A percentile compares a stretch with the other conserved stretches of the same genome.
phyloP scores from a whole-genome alignment of 2,329 filamentous ascomycete genomes.

The Ascochyta rabiei region DNA sequence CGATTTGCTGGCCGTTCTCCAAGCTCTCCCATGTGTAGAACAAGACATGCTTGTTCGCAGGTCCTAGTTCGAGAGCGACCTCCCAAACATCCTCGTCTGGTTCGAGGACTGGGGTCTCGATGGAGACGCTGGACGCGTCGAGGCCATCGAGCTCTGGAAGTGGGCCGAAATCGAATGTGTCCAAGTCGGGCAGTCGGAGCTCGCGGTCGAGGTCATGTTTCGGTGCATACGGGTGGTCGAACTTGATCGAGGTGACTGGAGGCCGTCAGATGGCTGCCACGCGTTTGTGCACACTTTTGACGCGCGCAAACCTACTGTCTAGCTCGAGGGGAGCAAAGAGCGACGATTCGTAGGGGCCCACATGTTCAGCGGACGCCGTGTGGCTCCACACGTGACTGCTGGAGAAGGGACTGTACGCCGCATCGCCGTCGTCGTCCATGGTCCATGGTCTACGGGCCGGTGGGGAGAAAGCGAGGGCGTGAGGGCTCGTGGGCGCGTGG shows the following conservation, averaged over 20 bases:
- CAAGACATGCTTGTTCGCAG: constrained; percentile 34
- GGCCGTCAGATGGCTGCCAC: constrained; percentile 30
- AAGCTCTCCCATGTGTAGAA: constrained; percentile 76
- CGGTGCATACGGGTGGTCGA: constrained; percentile 50
- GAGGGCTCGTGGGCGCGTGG: not conserved
- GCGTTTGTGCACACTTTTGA: constrained; percentile 25
- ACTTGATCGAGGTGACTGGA: constrained; percentile 43
- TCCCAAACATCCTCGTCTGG: constrained; percentile 51
- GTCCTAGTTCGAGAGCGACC: constrained; percentile 41
- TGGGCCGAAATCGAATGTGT: constrained; percentile 49
- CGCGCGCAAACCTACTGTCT: constrained; percentile 43
- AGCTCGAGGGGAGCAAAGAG: constrained; percentile 45
- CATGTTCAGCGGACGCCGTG: constrained; percentile 54
- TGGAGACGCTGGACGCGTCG: constrained; percentile 39
- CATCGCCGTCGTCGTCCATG: constrained; percentile 47
- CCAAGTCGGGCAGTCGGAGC: constrained; percentile 47
- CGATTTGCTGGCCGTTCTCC: constrained; percentile 50
- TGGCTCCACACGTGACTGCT: constrained; percentile 66
- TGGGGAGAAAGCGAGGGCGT: constrained; percentile 20
- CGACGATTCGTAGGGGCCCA: constrained; percentile 29
- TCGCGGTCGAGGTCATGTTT: constrained; percentile 42
- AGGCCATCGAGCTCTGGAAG: constrained; percentile 43
- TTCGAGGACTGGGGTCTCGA: constrained; percentile 31
- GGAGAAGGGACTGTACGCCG: constrained; percentile 64
- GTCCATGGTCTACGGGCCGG: not conserved